Evolutionary conservation across 768 basidiomycete genomes (phyloP).

Genomic region (Goffeauzyma gilvescens): DNA sequence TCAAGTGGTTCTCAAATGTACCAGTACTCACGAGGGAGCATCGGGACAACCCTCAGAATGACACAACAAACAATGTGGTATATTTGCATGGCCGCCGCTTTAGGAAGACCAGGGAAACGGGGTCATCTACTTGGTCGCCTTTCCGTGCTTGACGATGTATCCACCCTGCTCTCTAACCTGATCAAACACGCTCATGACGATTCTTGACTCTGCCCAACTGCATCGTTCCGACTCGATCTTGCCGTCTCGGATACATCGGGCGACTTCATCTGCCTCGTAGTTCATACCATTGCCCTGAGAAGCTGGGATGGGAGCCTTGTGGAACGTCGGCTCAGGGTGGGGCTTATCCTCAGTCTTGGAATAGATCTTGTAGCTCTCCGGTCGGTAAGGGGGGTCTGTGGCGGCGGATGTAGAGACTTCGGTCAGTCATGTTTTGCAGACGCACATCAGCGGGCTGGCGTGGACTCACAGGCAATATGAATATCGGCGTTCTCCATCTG

Average conservation of each 20-base stretch:
- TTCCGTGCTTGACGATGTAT: constrained; percentile 37
- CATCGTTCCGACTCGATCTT: constrained; percentile 55
- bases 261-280: constrained; percentile 77
- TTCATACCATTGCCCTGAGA: constrained; percentile 50
- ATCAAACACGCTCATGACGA: constrained; percentile 72
- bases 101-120: no score
- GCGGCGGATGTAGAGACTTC: no score
- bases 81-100: no score
- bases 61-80: no score
- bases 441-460: neutral
- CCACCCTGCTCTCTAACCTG: constrained; percentile 51
- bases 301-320: constrained; percentile 19
- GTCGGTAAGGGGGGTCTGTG: constrained; percentile 46
- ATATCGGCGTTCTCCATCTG: constrained; percentile 60
- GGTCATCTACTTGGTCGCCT: no score
- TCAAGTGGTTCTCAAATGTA: no score
- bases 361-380: constrained; percentile 48
- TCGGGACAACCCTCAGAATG: no score
- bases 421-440: neutral
- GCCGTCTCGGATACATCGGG: constrained; percentile 52
- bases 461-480: constrained; percentile 35
- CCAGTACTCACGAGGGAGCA: no score
- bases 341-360: constrained; percentile 33
- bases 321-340: constrained; percentile 36
- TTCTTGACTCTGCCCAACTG: constrained; percentile 58